Evolutionary conservation across 2,329 filamentous ascomycete species (phyloP).

Genomic region (Colletotrichum truncatum): DNA sequence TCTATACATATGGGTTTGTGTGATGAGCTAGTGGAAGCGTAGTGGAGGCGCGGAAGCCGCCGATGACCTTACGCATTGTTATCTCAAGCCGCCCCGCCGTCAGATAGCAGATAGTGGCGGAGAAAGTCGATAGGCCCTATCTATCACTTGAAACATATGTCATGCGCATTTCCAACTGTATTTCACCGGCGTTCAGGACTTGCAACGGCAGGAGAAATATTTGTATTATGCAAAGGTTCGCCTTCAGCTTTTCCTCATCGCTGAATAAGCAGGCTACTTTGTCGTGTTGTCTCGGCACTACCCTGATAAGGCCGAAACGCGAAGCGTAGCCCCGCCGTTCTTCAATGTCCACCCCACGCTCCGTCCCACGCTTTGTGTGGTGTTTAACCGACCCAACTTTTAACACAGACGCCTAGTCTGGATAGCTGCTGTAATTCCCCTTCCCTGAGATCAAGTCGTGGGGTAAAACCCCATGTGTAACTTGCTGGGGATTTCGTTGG

Average conservation of each 20-base stretch:
- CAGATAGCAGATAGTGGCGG: neutral
- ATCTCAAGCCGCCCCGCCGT: constrained; percentile 20
- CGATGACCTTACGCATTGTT: constrained; percentile 9
- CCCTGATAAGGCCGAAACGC: constrained; percentile 8
- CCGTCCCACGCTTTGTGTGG: neutral
- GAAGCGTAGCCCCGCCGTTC: neutral
- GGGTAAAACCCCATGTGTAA: neutral
- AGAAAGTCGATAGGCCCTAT: neutral
- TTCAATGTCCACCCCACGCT: neutral
- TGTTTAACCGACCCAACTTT: accelerated
- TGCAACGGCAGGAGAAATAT: too few species aligned
- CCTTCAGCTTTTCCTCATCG: neutral
- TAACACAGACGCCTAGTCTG: neutral
- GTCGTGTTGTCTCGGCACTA: neutral
- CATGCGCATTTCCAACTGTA: neutral
- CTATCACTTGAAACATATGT: neutral
- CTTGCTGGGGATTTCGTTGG: neutral
- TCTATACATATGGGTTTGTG: too few species aligned
- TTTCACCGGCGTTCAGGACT: too few species aligned
- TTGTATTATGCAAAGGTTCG: neutral
- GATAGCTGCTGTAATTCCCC: neutral
- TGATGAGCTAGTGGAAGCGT: neutral
- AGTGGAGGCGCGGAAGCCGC: constrained; percentile 24
- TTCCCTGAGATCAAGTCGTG: neutral
- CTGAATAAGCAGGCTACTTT: neutral